Evolutionary conservation across 345 rosid genomes (phyloP), one percentile per base, ranked within the genome.

Genomic region (Lagerstroemia speciosa): DNA sequence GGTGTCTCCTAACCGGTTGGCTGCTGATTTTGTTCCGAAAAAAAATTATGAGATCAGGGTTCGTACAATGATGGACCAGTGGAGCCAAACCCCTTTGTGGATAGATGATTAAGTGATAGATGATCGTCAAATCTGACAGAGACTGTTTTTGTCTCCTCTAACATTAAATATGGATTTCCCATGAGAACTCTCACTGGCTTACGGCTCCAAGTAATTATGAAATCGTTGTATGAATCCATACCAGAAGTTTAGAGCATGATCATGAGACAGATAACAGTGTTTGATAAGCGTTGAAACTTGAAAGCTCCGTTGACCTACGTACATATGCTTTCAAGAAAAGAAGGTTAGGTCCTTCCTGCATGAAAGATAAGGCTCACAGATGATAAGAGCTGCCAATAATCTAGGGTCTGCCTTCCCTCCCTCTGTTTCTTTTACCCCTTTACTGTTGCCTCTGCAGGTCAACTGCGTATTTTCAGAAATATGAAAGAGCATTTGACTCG

Each of bases 1-100:
- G 65, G 38, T n/a, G 8, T 48, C 58, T 38, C 53, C 57, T 62
- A n/a, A 69, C n/a, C 69, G 69, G 76, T 32, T 24, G 69, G 41
- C 46, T 57, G 46, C 16, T 41, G 46, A 14, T 41, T 9, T 41
- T 36, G 38, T 36, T 36, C 38, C 8, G 38, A 4, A 36, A 9
- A 36, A 36, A 36, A 63, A 38, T 38, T 74, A 48, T 73, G 61
- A n/a, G n/a, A 69, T 61, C 20, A 43, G 37, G 57, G 50, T 34
- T 17, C 32, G n/a, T 66, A 24, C 73, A 50, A 64, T 64, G 64
- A 55, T 68, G 67, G 57, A 19, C 26, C 66, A 69, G 53, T 34
- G 52, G 33, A 30, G 36, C 46, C 57, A 58, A 64, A 24, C 46
- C 40, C 38, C 40, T 24, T 20, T 64, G 43, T 10, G 26, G 20